These are phyloP conservation scores for Ajuga chamaepitys DNA, from an alignment of 257 asterid genomes.

Conservation along the genomic window DNA sequence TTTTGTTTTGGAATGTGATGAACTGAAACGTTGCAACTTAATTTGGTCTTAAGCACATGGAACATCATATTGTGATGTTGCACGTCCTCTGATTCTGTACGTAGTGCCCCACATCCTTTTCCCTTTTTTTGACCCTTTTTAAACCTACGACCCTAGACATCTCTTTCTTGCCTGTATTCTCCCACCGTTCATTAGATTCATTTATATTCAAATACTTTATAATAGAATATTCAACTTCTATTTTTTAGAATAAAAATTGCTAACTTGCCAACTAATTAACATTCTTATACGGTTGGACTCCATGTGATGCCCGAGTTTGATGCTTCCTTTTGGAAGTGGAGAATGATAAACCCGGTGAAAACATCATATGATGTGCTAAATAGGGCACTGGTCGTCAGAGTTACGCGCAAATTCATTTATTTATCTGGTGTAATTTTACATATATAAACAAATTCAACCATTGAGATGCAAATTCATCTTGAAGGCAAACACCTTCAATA, in stretches of 20 bases:
- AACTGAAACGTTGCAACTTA: neutral
- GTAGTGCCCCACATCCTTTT: neutral
- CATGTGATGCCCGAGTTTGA: neutral
- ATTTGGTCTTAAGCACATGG: neutral
- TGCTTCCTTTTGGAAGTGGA: neutral
- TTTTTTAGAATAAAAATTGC: neutral
- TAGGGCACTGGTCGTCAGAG: too few species aligned
- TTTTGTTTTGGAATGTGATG: neutral
- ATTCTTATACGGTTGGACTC: neutral
- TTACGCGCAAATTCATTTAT: too few species aligned
- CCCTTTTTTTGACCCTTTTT: neutral
- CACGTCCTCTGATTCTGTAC: too few species aligned
- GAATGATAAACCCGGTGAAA: too few species aligned
- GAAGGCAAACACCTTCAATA: too few species aligned
- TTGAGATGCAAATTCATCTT: too few species aligned
- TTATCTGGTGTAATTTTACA: too few species aligned
- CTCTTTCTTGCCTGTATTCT: too few species aligned
- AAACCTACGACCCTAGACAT: too few species aligned
- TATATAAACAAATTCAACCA: too few species aligned
- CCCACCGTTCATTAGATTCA: neutral
- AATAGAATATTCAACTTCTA: neutral
- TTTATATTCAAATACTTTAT: too few species aligned
- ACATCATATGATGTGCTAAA: too few species aligned
- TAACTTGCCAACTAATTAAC: neutral
- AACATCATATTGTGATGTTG: neutral